Evolutionary conservation across 2,329 filamentous ascomycete genomes (phyloP).

Genomic region (Plenodomus tracheiphilus): DNA sequence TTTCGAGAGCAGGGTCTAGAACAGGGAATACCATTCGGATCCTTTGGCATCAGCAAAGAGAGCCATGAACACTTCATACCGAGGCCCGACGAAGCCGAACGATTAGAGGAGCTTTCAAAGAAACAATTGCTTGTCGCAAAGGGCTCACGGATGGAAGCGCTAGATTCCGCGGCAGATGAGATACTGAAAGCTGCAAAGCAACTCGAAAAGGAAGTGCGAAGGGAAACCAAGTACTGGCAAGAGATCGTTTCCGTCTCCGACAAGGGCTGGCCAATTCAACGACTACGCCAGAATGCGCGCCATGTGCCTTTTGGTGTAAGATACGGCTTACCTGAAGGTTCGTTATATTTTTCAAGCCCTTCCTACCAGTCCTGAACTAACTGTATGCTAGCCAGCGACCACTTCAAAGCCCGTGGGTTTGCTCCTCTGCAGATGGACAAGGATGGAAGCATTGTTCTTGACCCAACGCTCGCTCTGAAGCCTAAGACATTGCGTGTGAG

Average conservation of each 20-base stretch:
- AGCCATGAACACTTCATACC: slow-evolving; percentile 21
- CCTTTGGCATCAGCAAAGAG: slow-evolving; percentile 34
- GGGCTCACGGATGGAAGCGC: slow-evolving; percentile 78
- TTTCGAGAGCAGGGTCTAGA: slow-evolving; percentile 29
- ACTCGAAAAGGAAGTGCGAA: slow-evolving; percentile 74
- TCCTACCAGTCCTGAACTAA: slow-evolving; percentile 2
- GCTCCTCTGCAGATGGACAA: slow-evolving; percentile 75
- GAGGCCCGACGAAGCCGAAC: slow-evolving; percentile 19
- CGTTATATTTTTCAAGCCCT: slow-evolving; percentile 10
- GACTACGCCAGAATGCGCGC: slow-evolving; percentile 51
- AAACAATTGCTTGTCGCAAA: slow-evolving; percentile 56
- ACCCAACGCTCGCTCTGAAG: slow-evolving; percentile 62
- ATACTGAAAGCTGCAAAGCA: slow-evolving; percentile 72
- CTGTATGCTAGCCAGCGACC: slow-evolving; percentile 51
- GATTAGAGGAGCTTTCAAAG: slow-evolving; percentile 38
- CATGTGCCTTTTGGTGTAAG: slow-evolving; percentile 81
- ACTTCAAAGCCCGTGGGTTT: slow-evolving; percentile 71
- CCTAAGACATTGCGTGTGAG: slow-evolving; percentile 69
- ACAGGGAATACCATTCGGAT: slow-evolving; percentile 43
- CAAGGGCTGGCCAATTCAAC: slow-evolving; percentile 76
- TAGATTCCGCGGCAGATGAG: slow-evolving; percentile 74
- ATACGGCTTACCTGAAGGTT: slow-evolving; percentile 83
- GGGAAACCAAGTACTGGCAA: slow-evolving; percentile 87
- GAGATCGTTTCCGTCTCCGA: slow-evolving; percentile 80
- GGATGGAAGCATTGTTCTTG: slow-evolving; percentile 75